Conservation (phyloP, 1,284 basidiomycete genomes). For the Pseudozyma sp. region DNA sequence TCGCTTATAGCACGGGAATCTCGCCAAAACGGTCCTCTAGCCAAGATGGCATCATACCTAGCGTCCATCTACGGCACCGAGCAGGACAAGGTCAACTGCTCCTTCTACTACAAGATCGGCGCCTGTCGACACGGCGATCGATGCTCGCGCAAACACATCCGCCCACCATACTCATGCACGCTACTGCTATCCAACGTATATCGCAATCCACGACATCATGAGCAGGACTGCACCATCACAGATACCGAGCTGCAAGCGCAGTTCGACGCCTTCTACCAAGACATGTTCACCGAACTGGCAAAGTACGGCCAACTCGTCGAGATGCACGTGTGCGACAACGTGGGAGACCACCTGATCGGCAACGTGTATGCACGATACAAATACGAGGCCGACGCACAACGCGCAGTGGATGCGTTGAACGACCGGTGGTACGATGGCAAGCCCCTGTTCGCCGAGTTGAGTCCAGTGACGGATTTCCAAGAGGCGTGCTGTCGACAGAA, state of each 20-base stretch:
- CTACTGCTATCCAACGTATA: constrained; percentile 98
- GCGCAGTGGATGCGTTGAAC: constrained; percentile 91
- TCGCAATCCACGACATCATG: constrained; percentile 90
- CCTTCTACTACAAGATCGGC: constrained; percentile 97
- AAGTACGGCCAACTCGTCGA: constrained; percentile 96
- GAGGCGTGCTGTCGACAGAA: constrained; percentile 96
- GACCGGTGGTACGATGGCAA: constrained; percentile 96
- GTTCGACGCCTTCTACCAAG: constrained; percentile 97
- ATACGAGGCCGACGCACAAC: constrained; percentile 96
- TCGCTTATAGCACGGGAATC: neutral
- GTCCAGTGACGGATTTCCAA: constrained; percentile 97
- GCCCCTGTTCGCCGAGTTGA: constrained; percentile 98
- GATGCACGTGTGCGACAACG: constrained; percentile 96
- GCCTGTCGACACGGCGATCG: constrained; percentile 95
- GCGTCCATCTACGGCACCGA: constrained; percentile 72
- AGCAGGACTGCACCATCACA: constrained; percentile 83
- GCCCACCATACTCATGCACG: constrained; percentile 95
- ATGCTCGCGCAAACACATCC: constrained; percentile 96
- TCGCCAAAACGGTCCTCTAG: neutral
- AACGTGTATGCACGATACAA: constrained; percentile 99
- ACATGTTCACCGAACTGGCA: constrained; percentile 79
- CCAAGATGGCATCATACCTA: constrained; percentile 49
- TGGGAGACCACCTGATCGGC: constrained; percentile 97
- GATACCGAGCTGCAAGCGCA: constrained; percentile 87
- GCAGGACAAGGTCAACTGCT: constrained; percentile 92